Evolutionary conservation across 2,329 filamentous ascomycete species (phyloP).

Genomic region (Fusarium pilosicola): DNA sequence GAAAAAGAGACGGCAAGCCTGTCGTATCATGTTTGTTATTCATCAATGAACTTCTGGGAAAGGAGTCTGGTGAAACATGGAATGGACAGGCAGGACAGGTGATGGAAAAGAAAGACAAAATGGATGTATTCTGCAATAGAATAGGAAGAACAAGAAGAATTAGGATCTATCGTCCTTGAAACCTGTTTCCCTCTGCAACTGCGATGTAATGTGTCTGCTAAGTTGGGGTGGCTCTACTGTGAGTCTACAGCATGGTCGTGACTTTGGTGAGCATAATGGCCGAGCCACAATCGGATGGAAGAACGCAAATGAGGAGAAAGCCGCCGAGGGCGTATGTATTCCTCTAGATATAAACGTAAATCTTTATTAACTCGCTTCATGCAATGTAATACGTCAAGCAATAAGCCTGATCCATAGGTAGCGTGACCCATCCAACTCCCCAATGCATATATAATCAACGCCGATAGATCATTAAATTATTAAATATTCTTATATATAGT

Average conservation of each 20-base stretch:
- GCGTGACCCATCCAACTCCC: neutral
- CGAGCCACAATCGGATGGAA: neutral
- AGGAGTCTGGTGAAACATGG: conserved; percentile 19
- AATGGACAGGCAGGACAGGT: conserved; percentile 7
- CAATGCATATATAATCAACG: neutral
- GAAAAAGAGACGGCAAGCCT: conserved; percentile 17
- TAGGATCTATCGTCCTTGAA: conserved; percentile 27
- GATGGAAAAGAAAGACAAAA: conserved; percentile 34
- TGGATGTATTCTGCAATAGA: conserved; percentile 31
- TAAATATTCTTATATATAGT: conserved; percentile 2
- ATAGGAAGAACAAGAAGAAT: conserved; percentile 34
- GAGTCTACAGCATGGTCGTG: neutral
- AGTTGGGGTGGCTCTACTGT: neutral
- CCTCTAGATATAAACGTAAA: neutral
- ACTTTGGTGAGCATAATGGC: neutral
- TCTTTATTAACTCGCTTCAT: neutral
- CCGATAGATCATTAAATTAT: conserved; percentile 15
- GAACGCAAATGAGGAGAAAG: neutral
- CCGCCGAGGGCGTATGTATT: neutral
- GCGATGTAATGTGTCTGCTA: neutral
- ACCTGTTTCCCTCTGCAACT: neutral
- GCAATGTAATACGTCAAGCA: neutral
- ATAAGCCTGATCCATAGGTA: neutral
- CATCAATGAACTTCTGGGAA: conserved; percentile 23
- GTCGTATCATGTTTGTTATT: conserved; percentile 10